Evolutionary conservation across 129 eudicot species (phyloP).

Genomic region (Helianthus annuus): DNA sequence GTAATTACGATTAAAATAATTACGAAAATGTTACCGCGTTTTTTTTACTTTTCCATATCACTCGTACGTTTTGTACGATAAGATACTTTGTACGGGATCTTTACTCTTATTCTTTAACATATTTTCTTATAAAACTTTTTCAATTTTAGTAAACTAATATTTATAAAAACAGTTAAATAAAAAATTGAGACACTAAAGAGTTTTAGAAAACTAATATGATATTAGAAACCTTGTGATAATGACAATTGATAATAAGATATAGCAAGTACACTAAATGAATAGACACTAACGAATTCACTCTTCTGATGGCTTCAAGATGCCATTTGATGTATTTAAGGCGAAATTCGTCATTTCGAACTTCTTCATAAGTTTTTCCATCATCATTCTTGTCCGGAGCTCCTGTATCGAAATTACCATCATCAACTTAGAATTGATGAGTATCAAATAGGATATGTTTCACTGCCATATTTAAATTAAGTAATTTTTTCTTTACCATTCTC

Average conservation of each 20-base stretch:
- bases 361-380: constrained; percentile 19
- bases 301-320: constrained; percentile 26
- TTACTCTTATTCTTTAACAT: no score
- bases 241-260: background rate
- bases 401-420: background rate
- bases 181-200: no score
- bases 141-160: no score
- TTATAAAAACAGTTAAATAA: no score
- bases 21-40: no score
- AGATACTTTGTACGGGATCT: no score
- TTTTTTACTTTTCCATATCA: no score
- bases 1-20: no score
- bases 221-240: background rate
- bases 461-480: background rate
- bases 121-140: no score
- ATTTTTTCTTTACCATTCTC: constrained; percentile 25
- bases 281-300: constrained; percentile 5
- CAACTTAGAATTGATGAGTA: background rate
- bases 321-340: constrained; percentile 24
- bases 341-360: constrained; percentile 25
- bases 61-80: no score
- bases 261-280: background rate
- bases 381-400: constrained; percentile 20
- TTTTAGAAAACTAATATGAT: background rate
- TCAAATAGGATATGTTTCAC: no score